Base-by-base conservation (phyloP, 495 filamentous ascomycete species). In the Talaromyces proteolyticus region DNA sequence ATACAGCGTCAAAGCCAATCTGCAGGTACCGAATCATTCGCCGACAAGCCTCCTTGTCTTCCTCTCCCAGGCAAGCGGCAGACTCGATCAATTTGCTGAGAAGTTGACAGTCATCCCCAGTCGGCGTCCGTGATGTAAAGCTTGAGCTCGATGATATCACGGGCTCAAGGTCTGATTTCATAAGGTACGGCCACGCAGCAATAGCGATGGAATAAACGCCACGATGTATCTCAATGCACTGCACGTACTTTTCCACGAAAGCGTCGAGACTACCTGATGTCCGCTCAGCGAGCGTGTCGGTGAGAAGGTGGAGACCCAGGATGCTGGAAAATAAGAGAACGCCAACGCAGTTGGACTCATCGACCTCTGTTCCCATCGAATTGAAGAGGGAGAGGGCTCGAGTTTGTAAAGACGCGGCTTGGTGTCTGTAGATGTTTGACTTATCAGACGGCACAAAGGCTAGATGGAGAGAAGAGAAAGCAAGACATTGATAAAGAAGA, bases 331-430 rank as follows among this genome's bases (percentile, higher is more conserved):
- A 77, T 4, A 74, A 40, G 42, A 75, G 68, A 14, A 61, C 48
- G 0, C 65, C 54, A n/a, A 67, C 50, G 23, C 69, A 62, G 38
- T 62, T 66, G 8, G 63, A 51, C 2, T 52, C 50, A 6, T 57
- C 53, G 0, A 61, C 24, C 1, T 57, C 51, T 16, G 34, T 37
- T 17, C 42, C 43, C 5, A 47, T 39, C 3, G 49, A 56, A 56
- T 75, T 76, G 58, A 78, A 78, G 1, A 73, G 56, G 4, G 58
- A 49, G 10, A 77, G 50, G 1, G 71, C 72, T 2, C 58, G 63
- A 0, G 67, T 75, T 42, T 77, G 73, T 2, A 78, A 57, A n/a
- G 66, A 56, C 12, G 69, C 64, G 11, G 75, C 71, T n/a, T 68
- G 62, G 38, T 67, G 56, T 37, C 60, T 57, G 50, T 76, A 74